These are phyloP conservation scores for Hylodesmum podocarpum DNA, from an alignment of 306 rosid genomes.

Conservation along the genomic window DNA sequence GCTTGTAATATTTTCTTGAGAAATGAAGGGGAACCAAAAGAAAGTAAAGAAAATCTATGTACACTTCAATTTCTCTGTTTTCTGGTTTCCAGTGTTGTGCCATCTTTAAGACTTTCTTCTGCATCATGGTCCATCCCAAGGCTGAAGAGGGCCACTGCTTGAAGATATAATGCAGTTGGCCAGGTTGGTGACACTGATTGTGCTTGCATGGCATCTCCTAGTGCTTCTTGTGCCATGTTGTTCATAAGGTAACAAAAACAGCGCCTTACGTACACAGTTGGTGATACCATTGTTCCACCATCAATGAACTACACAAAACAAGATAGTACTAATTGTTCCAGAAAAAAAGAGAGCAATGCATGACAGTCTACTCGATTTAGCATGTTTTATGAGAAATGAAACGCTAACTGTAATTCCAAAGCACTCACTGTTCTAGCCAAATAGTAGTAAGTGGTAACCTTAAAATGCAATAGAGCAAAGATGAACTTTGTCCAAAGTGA, in stretches of 20 bases:
- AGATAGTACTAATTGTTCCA: not conserved
- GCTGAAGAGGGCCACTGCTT: conserved; percentile 78
- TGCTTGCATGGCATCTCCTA: conserved; percentile 94
- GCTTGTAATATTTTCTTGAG: conserved; percentile 16
- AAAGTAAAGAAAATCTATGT: conserved; percentile 36
- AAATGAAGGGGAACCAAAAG: not conserved
- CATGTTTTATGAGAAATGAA: not conserved
- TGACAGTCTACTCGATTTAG: not conserved
- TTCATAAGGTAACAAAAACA: conserved; percentile 79
- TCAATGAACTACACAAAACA: conserved; percentile 65
- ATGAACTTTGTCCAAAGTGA: not conserved
- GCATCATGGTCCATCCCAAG: conserved; percentile 94
- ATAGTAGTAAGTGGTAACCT: not conserved
- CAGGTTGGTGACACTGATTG: conserved; percentile 71
- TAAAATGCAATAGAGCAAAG: not conserved
- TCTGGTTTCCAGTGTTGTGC: conserved; percentile 65
- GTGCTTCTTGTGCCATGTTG: conserved; percentile 82
- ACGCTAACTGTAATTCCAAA: not conserved
- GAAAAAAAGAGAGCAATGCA: not conserved
- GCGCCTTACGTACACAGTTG: conserved; percentile 78
- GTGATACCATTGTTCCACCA: conserved; percentile 81
- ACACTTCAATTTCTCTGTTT: conserved; percentile 56
- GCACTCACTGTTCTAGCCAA: not conserved
- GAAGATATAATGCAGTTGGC: conserved; percentile 86
- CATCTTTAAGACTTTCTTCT: conserved; percentile 83